A percentile compares a stretch with the other conserved stretches of the same genome.
Conservation (phyloP, 2,329 filamentous ascomycete species). For the Alternaria triticimaculans region DNA sequence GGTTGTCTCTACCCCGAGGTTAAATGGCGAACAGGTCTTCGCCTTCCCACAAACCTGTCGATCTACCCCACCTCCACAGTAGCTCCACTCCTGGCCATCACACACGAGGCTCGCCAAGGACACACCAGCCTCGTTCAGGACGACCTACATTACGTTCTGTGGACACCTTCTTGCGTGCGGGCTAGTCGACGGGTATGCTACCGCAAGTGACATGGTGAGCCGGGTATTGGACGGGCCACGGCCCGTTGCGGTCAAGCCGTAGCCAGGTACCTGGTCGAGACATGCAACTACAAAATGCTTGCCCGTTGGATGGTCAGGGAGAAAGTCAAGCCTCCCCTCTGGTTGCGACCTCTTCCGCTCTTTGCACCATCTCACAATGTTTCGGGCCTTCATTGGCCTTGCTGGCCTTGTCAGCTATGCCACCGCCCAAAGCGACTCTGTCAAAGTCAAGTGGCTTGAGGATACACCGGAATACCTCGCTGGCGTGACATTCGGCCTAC, state of each 20-base stretch:
- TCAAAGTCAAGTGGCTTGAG: constrained; percentile 44
- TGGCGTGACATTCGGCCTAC: constrained; percentile 51
- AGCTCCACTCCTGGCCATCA: not conserved
- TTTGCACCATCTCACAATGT: constrained; percentile 18
- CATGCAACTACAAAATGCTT: constrained; percentile 19
- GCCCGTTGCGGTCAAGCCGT: constrained; percentile 1
- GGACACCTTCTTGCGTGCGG: constrained; percentile 19
- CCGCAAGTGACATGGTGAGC: constrained; percentile 21
- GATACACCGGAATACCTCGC: constrained; percentile 33
- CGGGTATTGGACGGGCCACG: constrained; percentile 13
- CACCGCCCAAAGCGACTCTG: constrained; percentile 23
- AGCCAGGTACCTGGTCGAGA: constrained; percentile 5
- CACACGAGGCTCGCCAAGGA: not conserved
- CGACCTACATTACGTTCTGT: constrained; percentile 11
- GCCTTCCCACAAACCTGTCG: not conserved
- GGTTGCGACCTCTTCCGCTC: constrained; percentile 5
- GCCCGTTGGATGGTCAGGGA: not conserved
- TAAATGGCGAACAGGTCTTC: not conserved
- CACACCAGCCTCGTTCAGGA: not conserved
- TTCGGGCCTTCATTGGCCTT: constrained; percentile 20
- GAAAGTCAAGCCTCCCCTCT: not conserved
- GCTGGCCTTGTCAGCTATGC: constrained; percentile 22
- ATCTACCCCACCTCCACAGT: not conserved
- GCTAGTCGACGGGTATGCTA: constrained; percentile 12
- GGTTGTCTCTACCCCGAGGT: not conserved